Conservation (phyloP, 2,329 filamentous ascomycete species). For the Penicillium capsulatum region DNA sequence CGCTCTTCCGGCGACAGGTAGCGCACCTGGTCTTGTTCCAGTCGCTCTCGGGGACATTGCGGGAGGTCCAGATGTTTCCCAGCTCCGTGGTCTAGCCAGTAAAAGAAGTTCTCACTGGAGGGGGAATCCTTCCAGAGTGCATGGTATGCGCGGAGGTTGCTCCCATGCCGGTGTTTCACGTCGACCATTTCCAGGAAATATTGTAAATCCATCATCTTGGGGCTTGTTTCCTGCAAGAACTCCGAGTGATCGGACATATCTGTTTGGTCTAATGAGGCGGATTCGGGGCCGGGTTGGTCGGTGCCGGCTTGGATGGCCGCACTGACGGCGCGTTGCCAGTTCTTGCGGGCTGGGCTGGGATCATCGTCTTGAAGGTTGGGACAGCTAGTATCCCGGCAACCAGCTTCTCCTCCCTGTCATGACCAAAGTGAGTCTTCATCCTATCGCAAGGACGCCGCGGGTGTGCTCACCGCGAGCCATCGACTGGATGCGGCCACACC, state of each 20-base stretch:
- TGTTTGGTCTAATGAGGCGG: constrained; percentile 18
- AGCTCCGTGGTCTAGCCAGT: constrained; percentile 82
- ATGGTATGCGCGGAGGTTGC: constrained; percentile 77
- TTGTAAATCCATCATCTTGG: constrained; percentile 76
- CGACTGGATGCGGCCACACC: constrained; percentile 65
- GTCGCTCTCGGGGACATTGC: constrained; percentile 65
- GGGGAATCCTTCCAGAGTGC: constrained; percentile 73
- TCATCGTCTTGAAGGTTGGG: constrained; percentile 7
- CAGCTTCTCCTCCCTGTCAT: background rate
- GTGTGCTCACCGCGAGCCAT: constrained; percentile 60
- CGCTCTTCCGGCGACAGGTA: constrained; percentile 82
- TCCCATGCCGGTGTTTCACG: constrained; percentile 80
- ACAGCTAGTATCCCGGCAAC: background rate
- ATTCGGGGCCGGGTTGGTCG: constrained; percentile 49
- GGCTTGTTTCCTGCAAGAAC: constrained; percentile 56
- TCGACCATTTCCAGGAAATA: constrained; percentile 87
- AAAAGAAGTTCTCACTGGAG: constrained; percentile 86
- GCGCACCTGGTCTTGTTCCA: constrained; percentile 75
- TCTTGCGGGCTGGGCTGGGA: constrained; percentile 53
- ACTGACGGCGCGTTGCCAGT: constrained; percentile 70
- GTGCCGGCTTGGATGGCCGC: constrained; percentile 69
- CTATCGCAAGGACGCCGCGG: background rate
- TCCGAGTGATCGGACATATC: constrained; percentile 39
- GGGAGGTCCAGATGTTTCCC: constrained; percentile 67
- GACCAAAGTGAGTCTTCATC: background rate